Base-by-base conservation (phyloP, 495 filamentous ascomycete species). In the Aspergillus bridgeri region DNA sequence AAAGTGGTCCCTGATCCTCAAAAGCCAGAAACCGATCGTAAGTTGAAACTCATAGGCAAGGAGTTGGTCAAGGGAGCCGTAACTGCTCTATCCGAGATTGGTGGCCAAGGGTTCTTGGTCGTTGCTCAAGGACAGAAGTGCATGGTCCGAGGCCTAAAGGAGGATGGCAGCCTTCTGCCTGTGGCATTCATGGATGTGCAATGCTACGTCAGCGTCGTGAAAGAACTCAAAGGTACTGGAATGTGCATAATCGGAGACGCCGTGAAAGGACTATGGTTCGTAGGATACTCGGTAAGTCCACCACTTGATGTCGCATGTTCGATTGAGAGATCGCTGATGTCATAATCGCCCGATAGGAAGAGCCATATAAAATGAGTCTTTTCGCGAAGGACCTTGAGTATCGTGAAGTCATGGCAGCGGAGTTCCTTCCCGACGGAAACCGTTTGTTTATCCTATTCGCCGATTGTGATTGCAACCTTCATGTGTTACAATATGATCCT, bases 161-260 rank as follows among this genome's bases (percentile, higher is more conserved):
- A 98, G 72, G 94, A 99, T 63, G 89, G 90, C 2, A 89, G 85
- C 4, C 79, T 98, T 46, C 80, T 98, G 2, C 94, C 94, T 0
- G 93, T 98, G 21, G 94, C 94, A 1, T 99, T 99, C 65, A 89
- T 99, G 85, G 94, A 99, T 65, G 92, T 96, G 86, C 92, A 89
- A 75, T 91, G 89, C 73, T 92, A 93, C 69, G 89, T 96, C 27
- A 90, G 83, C 2, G 81, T 87, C 4, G 85, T 88, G 48, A 95
- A 92, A 67, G 89, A 90, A 60, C 79, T 98, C 42, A 82, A 82
- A 22, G 86, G 88, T 1, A 95, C 91, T 0, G 92, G 93, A 4
- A 78, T 98, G 66, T 89, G 85, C 61, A 72, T 96, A 5, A 79
- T 96, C 68, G 89, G 87, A 0, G 94, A 99, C 75, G 92, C 89